These are phyloP conservation scores for Coemansia nantahalensis DNA, from an alignment of 192 early-diverging fungal species.

Conservation along the genomic window DNA sequence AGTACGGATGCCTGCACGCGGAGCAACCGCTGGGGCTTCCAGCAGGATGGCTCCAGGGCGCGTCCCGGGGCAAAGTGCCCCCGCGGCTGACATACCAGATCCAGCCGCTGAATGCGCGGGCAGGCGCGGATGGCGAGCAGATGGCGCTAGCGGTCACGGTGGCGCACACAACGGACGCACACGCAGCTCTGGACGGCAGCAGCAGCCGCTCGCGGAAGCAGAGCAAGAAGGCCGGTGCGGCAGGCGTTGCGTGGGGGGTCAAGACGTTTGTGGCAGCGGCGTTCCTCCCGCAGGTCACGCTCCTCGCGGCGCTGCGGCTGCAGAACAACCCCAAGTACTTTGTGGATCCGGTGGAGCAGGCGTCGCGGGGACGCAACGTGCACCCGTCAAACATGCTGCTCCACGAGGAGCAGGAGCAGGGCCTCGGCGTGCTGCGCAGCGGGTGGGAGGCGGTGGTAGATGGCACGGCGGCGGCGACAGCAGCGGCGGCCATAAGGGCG, in stretches of 20 bases:
- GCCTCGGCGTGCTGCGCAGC: slow-evolving; percentile 50
- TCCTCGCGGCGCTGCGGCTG: slow-evolving; percentile 44
- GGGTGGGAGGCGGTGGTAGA: slow-evolving; percentile 52
- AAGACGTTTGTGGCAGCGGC: slow-evolving; percentile 40
- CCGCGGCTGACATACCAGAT: slow-evolving; percentile 48
- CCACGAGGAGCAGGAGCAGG: slow-evolving; percentile 52
- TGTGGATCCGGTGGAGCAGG: slow-evolving; percentile 46
- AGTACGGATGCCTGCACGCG: slow-evolving; percentile 50
- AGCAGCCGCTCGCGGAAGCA: background rate
- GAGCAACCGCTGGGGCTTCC: slow-evolving; percentile 33
- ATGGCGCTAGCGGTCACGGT: slow-evolving; percentile 42
- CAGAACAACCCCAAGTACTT: slow-evolving; percentile 53
- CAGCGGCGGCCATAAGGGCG: background rate
- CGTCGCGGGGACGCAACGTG: slow-evolving; percentile 13
- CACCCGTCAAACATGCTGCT: slow-evolving; percentile 53
- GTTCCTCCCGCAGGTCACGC: slow-evolving; percentile 44
- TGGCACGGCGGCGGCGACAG: too few relatives aligned
- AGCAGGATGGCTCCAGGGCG: slow-evolving; percentile 18
- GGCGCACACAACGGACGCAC: slow-evolving; percentile 28
- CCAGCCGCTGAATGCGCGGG: slow-evolving; percentile 36
- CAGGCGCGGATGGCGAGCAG: slow-evolving; percentile 37
- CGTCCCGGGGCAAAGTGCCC: slow-evolving; percentile 9
- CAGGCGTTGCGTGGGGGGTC: slow-evolving; percentile 22
- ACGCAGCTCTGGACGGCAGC: slow-evolving; percentile 27
- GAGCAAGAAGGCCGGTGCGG: slow-evolving; percentile 1